These are phyloP conservation scores for Xylaria intraflava DNA, from an alignment of 495 filamentous ascomycete species.

Conservation along the genomic window DNA sequence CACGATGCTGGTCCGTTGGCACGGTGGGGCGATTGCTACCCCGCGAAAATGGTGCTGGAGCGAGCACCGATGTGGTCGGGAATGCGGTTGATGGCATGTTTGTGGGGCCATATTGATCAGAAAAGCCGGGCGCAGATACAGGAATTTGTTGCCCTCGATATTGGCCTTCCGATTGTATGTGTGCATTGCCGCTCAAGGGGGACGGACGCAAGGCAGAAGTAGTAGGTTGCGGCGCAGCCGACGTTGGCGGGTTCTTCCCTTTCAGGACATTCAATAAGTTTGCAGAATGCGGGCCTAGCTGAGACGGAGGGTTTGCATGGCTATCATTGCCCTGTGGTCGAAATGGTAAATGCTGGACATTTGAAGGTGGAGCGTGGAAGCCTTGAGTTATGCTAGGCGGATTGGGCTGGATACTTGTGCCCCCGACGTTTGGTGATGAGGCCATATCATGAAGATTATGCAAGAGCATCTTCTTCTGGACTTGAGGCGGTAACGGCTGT, in stretches of 20 bases:
- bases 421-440: conserved; percentile 14
- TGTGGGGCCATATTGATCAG: conserved; percentile 16
- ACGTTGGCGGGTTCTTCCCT: conserved; percentile 14
- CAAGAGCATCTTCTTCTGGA: conserved; percentile 37
- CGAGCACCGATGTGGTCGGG: conserved; percentile 2
- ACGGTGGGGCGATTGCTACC: conserved; percentile 15
- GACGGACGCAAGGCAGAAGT: conserved; percentile 3
- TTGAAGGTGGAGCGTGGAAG: conserved; percentile 6
- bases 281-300: conserved; percentile 46
- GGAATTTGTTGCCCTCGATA: conserved; percentile 8
- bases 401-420: conserved; percentile 12
- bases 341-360: background rate
- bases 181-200: conserved; percentile 13
- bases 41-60: conserved; percentile 5
- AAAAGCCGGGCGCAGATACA: conserved; percentile 13
- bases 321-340: background rate
- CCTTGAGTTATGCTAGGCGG: conserved; percentile 25
- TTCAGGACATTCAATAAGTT: conserved; percentile 62
- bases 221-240: conserved; percentile 6
- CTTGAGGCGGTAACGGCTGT: conserved; percentile 48
- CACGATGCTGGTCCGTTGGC: conserved; percentile 39
- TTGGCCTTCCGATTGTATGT: background rate
- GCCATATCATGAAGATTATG: conserved; percentile 17
- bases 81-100: conserved; percentile 5
- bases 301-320: conserved; percentile 43